Evolutionary conservation across 2,329 filamentous ascomycete genomes (phyloP).

Genomic region (Aspergillus nomiae): DNA sequence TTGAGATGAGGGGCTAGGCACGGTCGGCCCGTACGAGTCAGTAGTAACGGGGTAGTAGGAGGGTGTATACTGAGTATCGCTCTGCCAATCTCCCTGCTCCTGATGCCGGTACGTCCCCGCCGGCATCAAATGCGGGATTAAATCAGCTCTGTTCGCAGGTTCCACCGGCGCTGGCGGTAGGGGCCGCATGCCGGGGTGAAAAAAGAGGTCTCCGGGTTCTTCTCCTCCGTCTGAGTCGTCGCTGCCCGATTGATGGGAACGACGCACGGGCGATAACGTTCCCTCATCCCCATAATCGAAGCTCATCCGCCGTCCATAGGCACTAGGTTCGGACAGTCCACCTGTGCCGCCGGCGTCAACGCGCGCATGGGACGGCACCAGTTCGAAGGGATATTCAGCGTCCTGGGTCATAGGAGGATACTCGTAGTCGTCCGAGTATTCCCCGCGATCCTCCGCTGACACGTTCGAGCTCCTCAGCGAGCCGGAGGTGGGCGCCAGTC

Average conservation of each 20-base stretch:
- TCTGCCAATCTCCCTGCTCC: constrained; percentile 45
- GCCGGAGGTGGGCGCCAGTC: constrained; percentile 24
- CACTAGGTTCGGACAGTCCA: constrained; percentile 74
- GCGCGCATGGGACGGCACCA: constrained; percentile 62
- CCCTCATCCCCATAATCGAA: constrained; percentile 91
- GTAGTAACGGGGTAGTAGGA: constrained; percentile 44
- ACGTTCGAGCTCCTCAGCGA: constrained; percentile 32
- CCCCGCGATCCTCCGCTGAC: constrained; percentile 26
- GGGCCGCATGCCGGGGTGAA: constrained; percentile 77
- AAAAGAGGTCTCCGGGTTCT: constrained; percentile 88
- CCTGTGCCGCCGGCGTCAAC: constrained; percentile 91
- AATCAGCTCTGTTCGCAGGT: constrained; percentile 47
- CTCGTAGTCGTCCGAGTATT: constrained; percentile 37
- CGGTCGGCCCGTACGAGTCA: constrained; percentile 54
- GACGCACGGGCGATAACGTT: constrained; percentile 64
- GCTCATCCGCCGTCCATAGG: constrained; percentile 68
- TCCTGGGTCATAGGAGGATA: constrained; percentile 50
- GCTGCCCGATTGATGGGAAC: constrained; percentile 51
- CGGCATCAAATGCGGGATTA: constrained; percentile 51
- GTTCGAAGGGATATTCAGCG: constrained; percentile 59
- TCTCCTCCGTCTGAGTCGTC: constrained; percentile 71
- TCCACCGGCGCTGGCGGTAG: constrained; percentile 66
- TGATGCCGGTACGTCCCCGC: constrained; percentile 62
- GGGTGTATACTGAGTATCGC: constrained; percentile 40
- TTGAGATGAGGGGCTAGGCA: constrained; percentile 45